Evolutionary conservation across 139 green algal genomes (phyloP).

Genomic region (Closterium sp.): DNA sequence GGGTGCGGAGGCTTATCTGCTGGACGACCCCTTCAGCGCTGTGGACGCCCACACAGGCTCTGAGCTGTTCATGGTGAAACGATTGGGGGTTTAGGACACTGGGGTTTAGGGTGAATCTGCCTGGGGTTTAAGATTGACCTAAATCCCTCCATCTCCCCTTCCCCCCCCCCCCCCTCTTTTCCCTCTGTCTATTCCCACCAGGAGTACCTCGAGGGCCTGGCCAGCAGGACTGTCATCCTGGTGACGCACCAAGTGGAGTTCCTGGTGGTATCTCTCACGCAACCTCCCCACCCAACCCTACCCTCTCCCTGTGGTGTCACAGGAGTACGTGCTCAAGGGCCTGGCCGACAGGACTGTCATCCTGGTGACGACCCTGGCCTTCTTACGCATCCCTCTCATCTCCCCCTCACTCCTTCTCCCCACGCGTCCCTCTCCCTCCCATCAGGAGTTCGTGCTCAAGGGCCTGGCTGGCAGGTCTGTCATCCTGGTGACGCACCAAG

Average conservation of each 20-base stretch:
- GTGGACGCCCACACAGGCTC: slow-evolving; percentile 37
- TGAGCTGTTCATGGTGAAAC: neutral
- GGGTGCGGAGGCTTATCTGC: no score
- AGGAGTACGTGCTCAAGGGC: slow-evolving; percentile 64
- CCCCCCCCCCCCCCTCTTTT: no score
- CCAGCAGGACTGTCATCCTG: no score
- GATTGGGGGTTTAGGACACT: neutral
- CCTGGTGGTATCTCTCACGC: no score
- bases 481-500: slow-evolving; percentile 73
- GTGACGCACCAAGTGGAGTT: neutral
- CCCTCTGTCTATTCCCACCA: no score
- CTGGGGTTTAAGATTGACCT: neutral
- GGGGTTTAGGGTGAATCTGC: neutral
- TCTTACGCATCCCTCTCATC: no score
- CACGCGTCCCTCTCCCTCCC: neutral
- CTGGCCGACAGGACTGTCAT: slow-evolving; percentile 68
- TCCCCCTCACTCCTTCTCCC: neutral
- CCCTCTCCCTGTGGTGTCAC: neutral
- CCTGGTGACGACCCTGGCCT: slow-evolving; percentile 84
- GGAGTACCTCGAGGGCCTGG: no score
- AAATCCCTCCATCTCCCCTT: slow-evolving; percentile 58
- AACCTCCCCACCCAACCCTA: no score
- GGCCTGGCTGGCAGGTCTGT: slow-evolving; percentile 63
- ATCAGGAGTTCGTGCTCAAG: slow-evolving; percentile 65
- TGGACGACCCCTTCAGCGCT: no score